A percentile compares a stretch with the other conserved stretches of the same genome.
Evolutionary conservation across 495 filamentous ascomycete genomes (phyloP).

Genomic region (Aspergillus conjunctus): DNA sequence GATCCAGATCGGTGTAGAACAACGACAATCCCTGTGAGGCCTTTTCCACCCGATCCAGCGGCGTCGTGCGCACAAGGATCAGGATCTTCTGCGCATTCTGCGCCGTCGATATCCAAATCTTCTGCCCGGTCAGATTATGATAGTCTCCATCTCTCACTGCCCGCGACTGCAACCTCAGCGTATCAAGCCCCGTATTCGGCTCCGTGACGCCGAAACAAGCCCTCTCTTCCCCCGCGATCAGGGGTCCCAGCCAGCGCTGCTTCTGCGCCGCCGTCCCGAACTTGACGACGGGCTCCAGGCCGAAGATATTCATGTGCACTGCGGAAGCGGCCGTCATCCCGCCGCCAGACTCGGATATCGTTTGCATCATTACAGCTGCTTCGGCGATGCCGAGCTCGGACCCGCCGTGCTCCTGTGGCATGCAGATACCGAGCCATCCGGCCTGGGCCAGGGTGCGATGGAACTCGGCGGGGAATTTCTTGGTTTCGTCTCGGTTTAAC

Average conservation of each 20-base stretch:
- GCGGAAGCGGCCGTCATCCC: slow-evolving; percentile 67
- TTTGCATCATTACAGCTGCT: slow-evolving; percentile 71
- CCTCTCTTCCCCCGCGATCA: slow-evolving; percentile 58
- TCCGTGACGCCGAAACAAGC: slow-evolving; percentile 63
- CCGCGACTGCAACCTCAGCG: slow-evolving; percentile 55
- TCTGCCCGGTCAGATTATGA: slow-evolving; percentile 63
- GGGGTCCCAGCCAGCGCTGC: slow-evolving; percentile 53
- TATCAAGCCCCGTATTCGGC: slow-evolving; percentile 64
- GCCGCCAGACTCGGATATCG: slow-evolving; percentile 66
- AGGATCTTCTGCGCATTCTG: slow-evolving; percentile 68
- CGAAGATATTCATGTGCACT: slow-evolving; percentile 67
- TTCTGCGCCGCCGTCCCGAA: slow-evolving; percentile 58
- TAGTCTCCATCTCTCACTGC: slow-evolving; percentile 50
- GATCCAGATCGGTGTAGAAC: slow-evolving; percentile 66
- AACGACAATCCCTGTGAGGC: slow-evolving; percentile 62
- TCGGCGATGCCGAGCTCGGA: slow-evolving; percentile 66
- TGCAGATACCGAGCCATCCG: slow-evolving; percentile 70
- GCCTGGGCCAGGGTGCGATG: slow-evolving; percentile 61
- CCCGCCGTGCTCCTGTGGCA: slow-evolving; percentile 63
- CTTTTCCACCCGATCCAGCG: slow-evolving; percentile 56
- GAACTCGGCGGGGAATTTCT: slow-evolving; percentile 61
- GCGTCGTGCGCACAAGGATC: slow-evolving; percentile 63
- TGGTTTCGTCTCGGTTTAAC: slow-evolving; percentile 59
- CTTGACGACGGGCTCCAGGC: slow-evolving; percentile 63
- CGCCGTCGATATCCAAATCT: slow-evolving; percentile 71